Evolutionary conservation across 805 yeast species (phyloP).

Genomic region (Wickerhamia fluorescens): DNA sequence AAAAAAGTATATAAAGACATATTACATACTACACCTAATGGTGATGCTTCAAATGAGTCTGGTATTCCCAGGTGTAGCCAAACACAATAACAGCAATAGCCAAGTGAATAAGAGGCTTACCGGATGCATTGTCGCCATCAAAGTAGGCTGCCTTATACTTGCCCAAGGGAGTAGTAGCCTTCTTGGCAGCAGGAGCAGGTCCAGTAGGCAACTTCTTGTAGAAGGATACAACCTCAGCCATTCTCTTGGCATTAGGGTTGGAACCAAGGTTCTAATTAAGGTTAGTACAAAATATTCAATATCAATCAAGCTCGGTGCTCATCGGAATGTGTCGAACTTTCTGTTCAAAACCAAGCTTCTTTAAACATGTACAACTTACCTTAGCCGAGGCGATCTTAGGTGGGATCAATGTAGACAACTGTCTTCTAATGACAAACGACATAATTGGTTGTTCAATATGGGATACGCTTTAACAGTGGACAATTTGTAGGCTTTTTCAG

Average conservation of each 20-base stretch:
- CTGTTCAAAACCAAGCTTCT: no score
- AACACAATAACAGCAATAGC: slow-evolving; percentile 59
- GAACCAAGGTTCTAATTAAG: slow-evolving; percentile 71
- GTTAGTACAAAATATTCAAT: slow-evolving; percentile 19
- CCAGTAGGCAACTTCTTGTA: slow-evolving; percentile 97
- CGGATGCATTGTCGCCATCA: slow-evolving; percentile 77
- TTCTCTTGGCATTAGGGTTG: slow-evolving; percentile 94
- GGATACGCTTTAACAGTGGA: no score
- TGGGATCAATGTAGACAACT: slow-evolving; percentile 91
- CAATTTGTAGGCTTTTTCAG: no score
- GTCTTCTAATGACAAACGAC: slow-evolving; percentile 89
- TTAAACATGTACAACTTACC: slow-evolving; percentile 31
- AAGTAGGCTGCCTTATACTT: slow-evolving; percentile 83
- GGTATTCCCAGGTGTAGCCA: slow-evolving; percentile 91
- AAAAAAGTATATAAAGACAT: no score
- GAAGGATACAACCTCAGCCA: slow-evolving; percentile 90
- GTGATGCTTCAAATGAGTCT: slow-evolving; percentile 64
- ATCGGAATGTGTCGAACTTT: no score
- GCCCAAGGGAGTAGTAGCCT: slow-evolving; percentile 57
- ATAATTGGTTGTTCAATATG: no score
- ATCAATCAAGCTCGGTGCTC: no score
- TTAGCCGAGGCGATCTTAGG: slow-evolving; percentile 97
- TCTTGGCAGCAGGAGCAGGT: slow-evolving; percentile 67
- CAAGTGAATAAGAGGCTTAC: slow-evolving; percentile 75
- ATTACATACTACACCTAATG: slow-evolving; percentile 4